Evolutionary conservation across 2,329 filamentous ascomycete species (phyloP).

Genomic region (Aspergillus jensenii): DNA sequence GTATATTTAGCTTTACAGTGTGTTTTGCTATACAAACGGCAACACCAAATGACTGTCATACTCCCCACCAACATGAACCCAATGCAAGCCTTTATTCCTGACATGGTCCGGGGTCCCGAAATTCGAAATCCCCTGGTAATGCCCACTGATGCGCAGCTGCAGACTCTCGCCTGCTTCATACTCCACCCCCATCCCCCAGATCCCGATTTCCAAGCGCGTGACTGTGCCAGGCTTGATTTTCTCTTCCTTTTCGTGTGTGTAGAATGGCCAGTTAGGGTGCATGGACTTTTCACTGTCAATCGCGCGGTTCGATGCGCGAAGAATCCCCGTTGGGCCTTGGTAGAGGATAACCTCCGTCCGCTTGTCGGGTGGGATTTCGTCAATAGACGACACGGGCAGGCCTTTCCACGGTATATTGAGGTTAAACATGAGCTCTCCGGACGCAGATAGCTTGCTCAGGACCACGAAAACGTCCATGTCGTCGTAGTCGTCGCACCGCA

Average conservation of each 20-base stretch:
- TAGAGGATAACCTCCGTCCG: conserved; percentile 6
- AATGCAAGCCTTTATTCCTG: background rate
- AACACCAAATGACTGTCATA: conserved; percentile 5
- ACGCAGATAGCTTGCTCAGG: conserved; percentile 7
- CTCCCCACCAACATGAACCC: conserved; percentile 3
- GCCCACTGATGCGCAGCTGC: conserved; percentile 2
- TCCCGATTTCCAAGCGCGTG: conserved; percentile 3
- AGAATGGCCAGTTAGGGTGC: conserved; percentile 6
- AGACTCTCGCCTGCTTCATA: conserved; percentile 7
- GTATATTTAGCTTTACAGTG: too few relatives aligned
- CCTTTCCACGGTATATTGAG: conserved; percentile 11
- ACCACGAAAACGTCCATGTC: conserved; percentile 13
- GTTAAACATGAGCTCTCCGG: conserved; percentile 8
- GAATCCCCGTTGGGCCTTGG: conserved; percentile 6
- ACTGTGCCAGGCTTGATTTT: conserved; percentile 1
- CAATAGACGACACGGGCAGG: background rate
- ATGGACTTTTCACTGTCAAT: background rate
- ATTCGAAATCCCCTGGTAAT: conserved; percentile 8
- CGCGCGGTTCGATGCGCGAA: background rate
- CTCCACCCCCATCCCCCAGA: conserved; percentile 7
- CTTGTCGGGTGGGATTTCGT: background rate
- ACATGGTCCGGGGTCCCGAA: conserved; percentile 3
- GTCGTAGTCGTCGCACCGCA: conserved; percentile 13
- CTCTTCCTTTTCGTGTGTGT: background rate
- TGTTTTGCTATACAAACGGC: background rate